Evolutionary conservation across 768 basidiomycete species (phyloP).

Genomic region (Piloderma croceum): DNA sequence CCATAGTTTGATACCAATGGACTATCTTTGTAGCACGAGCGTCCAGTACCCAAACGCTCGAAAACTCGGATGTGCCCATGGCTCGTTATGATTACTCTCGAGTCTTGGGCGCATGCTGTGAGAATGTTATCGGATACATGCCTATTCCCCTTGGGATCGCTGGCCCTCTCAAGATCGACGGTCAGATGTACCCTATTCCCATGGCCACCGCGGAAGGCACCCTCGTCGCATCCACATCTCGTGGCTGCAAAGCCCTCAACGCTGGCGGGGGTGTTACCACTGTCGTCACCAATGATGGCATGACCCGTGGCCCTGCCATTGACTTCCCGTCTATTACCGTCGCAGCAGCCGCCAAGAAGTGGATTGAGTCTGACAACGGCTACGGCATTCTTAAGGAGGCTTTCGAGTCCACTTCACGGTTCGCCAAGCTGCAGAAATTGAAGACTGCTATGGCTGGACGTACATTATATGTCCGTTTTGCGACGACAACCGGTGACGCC

Average conservation of each 20-base stretch:
- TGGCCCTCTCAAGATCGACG: conserved; percentile 90
- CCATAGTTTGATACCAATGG: conserved; percentile 4
- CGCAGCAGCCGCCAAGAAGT: conserved; percentile 81
- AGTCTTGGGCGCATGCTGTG: conserved; percentile 95
- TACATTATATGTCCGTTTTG: conserved; percentile 89
- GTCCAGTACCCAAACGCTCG: conserved; percentile 77
- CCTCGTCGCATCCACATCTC: conserved; percentile 92
- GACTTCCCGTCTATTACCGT: conserved; percentile 81
- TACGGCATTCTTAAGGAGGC: conserved; percentile 69
- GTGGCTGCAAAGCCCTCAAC: conserved; percentile 97
- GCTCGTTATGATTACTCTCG: conserved; percentile 87
- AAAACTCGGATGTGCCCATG: conserved; percentile 77
- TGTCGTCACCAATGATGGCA: conserved; percentile 85
- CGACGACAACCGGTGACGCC: conserved; percentile 92
- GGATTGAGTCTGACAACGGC: conserved; percentile 82
- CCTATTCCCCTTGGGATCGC: conserved; percentile 95
- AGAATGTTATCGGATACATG: conserved; percentile 97
- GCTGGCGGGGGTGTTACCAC: conserved; percentile 93
- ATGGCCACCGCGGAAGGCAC: conserved; percentile 99
- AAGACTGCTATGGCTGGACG: conserved; percentile 92
- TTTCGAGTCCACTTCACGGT: conserved; percentile 93
- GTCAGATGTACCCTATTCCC: conserved; percentile 78
- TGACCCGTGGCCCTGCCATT: conserved; percentile 99
- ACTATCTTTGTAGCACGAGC: conserved; percentile 58
- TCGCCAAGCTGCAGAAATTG: conserved; percentile 78